Base-by-base conservation (phyloP, 2,329 filamentous ascomycete genomes). In the Hypoxylon rubiginosum region DNA sequence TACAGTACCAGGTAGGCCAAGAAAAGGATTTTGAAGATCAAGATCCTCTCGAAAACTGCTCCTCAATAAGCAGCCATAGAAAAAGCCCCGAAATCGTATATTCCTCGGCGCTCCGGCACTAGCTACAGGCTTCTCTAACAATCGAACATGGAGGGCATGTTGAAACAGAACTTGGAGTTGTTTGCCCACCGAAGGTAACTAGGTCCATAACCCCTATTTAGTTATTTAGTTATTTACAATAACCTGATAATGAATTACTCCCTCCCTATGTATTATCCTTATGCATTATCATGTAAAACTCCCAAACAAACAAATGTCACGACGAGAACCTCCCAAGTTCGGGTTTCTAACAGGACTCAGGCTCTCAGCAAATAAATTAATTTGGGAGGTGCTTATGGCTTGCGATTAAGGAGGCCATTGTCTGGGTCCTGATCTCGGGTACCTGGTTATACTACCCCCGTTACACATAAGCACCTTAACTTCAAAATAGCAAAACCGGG, bases 21-120 rank as follows among this genome's bases (percentile, higher is more conserved):
- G 8, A 45, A 21, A 45, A 54, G 30, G 58, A 53, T 52, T 6
- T 54, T 30, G 19, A 19, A 36, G 11, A 54, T 55, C 50, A 30
- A 15, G 15, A 36, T 36, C 34, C 34, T 28, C 49, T 54, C 19
- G 21, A 34, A 36, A 39, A 54, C 32, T 45, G 28, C 30, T 2
- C 15, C 17, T 48, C 19, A 24, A 21, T 41, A 41, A 4, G 11
- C n/a, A 51, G 26, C 17, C 13, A 45, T 45, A 17, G 6, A 21
- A 9, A 8, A 19, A 21, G n/a, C 4, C 5, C 17, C 17, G 39
- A 17, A n/a, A n/a, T 59, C 50, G n/a, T 48, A 17, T 55, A 19
- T 54, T 13, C 24, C 43, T 61, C 11, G 21, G 30, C 21, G 41
- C 19, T 61, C 21, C 9, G 21, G 41, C 32, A 41, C 21, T 15